Percentiles rank a stretch among this genome's conserved stretches.
These are phyloP conservation scores for Blastobotrys illinoisensis DNA, from an alignment of 1,139 yeast species.

Conservation along the genomic window DNA sequence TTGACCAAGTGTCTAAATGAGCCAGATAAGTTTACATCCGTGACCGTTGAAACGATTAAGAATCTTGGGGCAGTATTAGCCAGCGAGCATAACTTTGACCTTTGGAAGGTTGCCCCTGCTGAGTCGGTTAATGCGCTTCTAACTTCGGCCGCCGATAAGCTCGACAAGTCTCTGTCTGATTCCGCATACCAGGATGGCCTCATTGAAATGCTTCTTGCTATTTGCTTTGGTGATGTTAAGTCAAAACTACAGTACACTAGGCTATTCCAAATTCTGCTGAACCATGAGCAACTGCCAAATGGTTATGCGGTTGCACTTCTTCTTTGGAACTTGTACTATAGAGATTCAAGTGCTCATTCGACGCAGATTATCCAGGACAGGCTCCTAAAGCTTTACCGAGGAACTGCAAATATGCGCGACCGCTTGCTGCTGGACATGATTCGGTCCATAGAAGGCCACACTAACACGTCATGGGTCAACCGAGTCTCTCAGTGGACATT, in stretches of 20 bases:
- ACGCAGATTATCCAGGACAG: slow-evolving; percentile 43
- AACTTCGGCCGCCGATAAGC: background rate
- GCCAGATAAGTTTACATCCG: background rate
- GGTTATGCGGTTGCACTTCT: slow-evolving; percentile 17
- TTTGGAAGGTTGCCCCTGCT: background rate
- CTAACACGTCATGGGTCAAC: slow-evolving; percentile 53
- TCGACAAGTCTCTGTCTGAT: background rate
- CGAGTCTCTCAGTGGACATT: slow-evolving; percentile 64
- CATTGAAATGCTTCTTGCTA: background rate
- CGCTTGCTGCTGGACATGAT: slow-evolving; percentile 52
- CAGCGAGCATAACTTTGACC: background rate
- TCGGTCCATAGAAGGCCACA: slow-evolving; percentile 48
- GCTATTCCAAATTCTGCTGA: slow-evolving; percentile 59
- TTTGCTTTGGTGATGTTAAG: background rate
- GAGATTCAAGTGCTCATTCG: slow-evolving; percentile 46
- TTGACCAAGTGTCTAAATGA: slow-evolving; percentile 19
- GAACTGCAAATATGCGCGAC: slow-evolving; percentile 60
- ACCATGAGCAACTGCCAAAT: slow-evolving; percentile 36
- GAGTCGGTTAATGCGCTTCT: background rate
- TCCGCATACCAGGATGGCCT: background rate
- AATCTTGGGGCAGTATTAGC: background rate
- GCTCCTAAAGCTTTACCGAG: slow-evolving; percentile 51
- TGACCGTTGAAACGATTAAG: background rate
- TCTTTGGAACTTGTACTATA: slow-evolving; percentile 26
- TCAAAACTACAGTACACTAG: slow-evolving; percentile 39